Evolutionary conservation across 495 filamentous ascomycete species (phyloP), one percentile per base, ranked within the genome.

Genomic region (Aeminium ludgeri): DNA sequence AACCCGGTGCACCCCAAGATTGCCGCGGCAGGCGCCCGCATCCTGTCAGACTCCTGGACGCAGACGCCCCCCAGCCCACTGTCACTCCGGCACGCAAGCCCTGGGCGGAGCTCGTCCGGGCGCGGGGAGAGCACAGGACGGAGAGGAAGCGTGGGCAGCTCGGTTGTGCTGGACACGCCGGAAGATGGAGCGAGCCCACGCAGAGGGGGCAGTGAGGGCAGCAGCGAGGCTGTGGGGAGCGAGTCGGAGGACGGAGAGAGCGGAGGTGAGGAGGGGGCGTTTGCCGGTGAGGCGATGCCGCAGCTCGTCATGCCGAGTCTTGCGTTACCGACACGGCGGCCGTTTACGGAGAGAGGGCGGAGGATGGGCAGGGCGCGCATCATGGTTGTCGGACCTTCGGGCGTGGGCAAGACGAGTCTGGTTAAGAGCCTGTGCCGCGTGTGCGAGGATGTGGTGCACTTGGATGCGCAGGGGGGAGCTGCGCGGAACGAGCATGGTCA

Each of bases 301-400:
- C 87, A 96, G 58, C 70, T 99, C 12, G 80, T 99, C 48, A 99
- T 99, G 91, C 89, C 89, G 7, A 92, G 84, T 56, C 83, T 99
- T 50, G 79, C 73, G 49, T 94, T 99, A 76, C 91, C 89, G 25
- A 86, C 78, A 55, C 75, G 89, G 37, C 70, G 89, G 34, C 89
- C 89, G 1, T 96, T 99, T 58, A 96, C 89, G 6, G 72, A 82
- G 38, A 73, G 68, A 45, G 89, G 89, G 13, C 89, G 81, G 64
- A 69, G 66, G 36, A 72, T 96, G 61, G 87, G 86, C 4, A 71
- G 78, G 40, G 63, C 96, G 50, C 96, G 95, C 64, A 65, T 99
- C 16, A 61, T 96, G 40, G 64, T 96, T 49, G 83, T 85, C 38
- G 89, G 89, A 20, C 73, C 80, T 54, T 69, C 78, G 50, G 85